Evolutionary conservation across 2,329 filamentous ascomycete genomes (phyloP).

Genomic region (Aspergillus texensis): DNA sequence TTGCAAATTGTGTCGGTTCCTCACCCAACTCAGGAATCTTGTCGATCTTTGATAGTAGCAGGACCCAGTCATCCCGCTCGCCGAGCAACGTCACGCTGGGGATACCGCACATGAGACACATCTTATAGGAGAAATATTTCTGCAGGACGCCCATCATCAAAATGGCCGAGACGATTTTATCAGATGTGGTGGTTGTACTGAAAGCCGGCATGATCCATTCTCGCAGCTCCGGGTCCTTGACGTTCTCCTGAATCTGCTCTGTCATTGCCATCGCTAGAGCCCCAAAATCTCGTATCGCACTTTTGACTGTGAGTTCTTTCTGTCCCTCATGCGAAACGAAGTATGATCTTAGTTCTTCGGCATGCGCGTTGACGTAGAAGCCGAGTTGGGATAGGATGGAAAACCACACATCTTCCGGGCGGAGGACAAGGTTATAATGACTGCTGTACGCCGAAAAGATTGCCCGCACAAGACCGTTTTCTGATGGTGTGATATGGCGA

Average conservation of each 20-base stretch:
- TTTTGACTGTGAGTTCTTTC: constrained; percentile 41
- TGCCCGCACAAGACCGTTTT: background rate
- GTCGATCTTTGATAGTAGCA: constrained; percentile 47
- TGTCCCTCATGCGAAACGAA: constrained; percentile 51
- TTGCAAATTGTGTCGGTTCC: constrained; percentile 45
- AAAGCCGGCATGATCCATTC: constrained; percentile 14
- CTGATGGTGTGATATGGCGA: background rate
- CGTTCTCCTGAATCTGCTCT: constrained; percentile 33
- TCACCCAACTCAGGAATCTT: constrained; percentile 48
- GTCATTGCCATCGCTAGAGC: constrained; percentile 42
- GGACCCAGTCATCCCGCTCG: background rate
- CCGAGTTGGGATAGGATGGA: constrained; percentile 54
- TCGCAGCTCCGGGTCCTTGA: constrained; percentile 36
- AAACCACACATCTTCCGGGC: constrained; percentile 59
- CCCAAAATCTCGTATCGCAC: constrained; percentile 21
- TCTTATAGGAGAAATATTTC: background rate
- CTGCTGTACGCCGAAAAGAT: background rate
- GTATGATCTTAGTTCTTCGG: constrained; percentile 46
- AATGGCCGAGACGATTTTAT: background rate
- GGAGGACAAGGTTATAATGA: constrained; percentile 50
- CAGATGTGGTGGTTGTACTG: background rate
- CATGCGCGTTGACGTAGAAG: constrained; percentile 51
- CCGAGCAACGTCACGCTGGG: background rate
- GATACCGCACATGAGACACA: background rate
- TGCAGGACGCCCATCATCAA: background rate